Evolutionary conservation across 345 rosid species (phyloP).

Genomic region (Cardamine chenopodiifolia): DNA sequence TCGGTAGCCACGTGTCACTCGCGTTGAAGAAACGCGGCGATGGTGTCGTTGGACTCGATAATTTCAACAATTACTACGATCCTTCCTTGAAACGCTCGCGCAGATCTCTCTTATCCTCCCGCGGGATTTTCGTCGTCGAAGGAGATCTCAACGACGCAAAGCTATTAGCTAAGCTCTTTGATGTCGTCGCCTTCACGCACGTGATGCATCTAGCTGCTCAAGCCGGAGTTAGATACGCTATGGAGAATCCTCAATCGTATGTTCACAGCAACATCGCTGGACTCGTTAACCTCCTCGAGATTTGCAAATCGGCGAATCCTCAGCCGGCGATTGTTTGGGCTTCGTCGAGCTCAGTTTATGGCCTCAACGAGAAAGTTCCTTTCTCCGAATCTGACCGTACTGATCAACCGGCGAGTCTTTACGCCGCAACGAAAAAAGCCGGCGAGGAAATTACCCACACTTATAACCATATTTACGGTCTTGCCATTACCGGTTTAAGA

Average conservation of each 20-base stretch:
- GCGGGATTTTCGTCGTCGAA: constrained; percentile 61
- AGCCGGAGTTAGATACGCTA: constrained; percentile 80
- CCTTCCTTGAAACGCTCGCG: constrained; percentile 66
- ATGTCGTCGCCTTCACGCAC: constrained; percentile 76
- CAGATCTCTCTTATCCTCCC: constrained; percentile 41
- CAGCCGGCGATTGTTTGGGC: constrained; percentile 90
- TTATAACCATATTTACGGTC: constrained; percentile 80
- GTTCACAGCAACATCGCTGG: constrained; percentile 81
- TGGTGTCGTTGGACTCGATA: constrained; percentile 79
- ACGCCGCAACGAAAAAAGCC: constrained; percentile 87
- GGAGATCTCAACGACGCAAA: constrained; percentile 73
- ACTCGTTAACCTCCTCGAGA: constrained; percentile 68
- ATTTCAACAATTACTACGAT: constrained; percentile 76
- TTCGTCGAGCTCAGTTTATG: constrained; percentile 82
- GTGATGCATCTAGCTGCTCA: constrained; percentile 94
- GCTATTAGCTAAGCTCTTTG: constrained; percentile 65
- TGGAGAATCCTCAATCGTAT: constrained; percentile 76
- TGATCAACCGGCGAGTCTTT: constrained; percentile 81
- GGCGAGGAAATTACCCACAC: constrained; percentile 85
- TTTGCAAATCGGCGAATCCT: constrained; percentile 67
- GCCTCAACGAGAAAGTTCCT: constrained; percentile 67
- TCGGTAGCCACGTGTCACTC: constrained; percentile 68
- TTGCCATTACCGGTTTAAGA: constrained; percentile 72
- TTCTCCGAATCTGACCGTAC: constrained; percentile 74
- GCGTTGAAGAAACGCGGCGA: constrained; percentile 74